Conservation (phyloP, 805 yeast genomes). For the Komagataella populi region DNA sequence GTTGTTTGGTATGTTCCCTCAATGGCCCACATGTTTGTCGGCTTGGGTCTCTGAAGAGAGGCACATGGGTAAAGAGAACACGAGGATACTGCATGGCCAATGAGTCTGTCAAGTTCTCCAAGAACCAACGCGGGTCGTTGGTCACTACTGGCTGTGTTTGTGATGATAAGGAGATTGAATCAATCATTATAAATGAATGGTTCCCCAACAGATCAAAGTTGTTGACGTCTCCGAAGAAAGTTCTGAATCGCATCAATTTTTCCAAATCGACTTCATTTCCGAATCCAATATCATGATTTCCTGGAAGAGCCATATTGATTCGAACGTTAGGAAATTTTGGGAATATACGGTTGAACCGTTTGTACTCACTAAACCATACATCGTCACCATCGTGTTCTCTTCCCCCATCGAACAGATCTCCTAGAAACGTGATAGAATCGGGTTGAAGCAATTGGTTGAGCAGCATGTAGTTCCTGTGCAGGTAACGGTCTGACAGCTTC, state of each 20-base stretch:
- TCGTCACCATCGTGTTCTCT: constrained; percentile 62
- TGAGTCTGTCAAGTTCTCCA: constrained; percentile 26
- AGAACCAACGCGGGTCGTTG: constrained; percentile 32
- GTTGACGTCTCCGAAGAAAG: constrained; percentile 63
- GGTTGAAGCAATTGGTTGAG: constrained; percentile 52
- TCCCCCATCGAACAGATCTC: constrained; percentile 94
- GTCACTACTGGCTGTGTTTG: constrained; percentile 33
- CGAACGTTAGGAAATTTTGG: constrained; percentile 34
- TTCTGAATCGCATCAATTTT: constrained; percentile 48
- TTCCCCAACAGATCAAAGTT: constrained; percentile 41
- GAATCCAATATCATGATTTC: constrained; percentile 95
- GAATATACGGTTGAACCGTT: constrained; percentile 56
- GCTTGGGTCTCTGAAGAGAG: constrained; percentile 58
- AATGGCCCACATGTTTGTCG: constrained; percentile 58
- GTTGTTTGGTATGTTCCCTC: constrained; percentile 46
- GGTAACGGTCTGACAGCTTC: constrained; percentile 61
- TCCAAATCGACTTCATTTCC: constrained; percentile 53
- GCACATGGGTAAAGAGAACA: constrained; percentile 76
- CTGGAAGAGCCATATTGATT: constrained; percentile 41
- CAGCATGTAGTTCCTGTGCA: constrained; percentile 58
- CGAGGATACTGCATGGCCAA: constrained; percentile 31
- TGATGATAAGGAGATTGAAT: constrained; percentile 64
- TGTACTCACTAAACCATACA: constrained; percentile 56
- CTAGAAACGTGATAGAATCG: constrained; percentile 65
- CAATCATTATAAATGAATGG: constrained; percentile 66